Percentiles rank a stretch among this genome's conserved stretches.
Evolutionary conservation across 2,329 filamentous ascomycete genomes (phyloP).

Genomic region (Sporothrix curviconia): DNA sequence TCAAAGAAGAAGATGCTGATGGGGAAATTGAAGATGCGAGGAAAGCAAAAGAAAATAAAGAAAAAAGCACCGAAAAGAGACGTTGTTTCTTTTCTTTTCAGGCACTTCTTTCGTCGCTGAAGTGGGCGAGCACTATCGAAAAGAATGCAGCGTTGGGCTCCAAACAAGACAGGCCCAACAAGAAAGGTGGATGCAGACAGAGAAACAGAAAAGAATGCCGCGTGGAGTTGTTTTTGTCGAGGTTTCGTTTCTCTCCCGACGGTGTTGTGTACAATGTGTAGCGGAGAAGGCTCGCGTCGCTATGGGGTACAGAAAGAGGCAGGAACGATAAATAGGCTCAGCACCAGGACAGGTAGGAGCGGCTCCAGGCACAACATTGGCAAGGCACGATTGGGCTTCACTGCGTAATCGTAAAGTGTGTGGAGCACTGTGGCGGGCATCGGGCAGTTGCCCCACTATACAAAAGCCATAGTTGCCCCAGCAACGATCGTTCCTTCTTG

Average conservation of each 20-base stretch:
- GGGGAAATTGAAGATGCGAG: neutral
- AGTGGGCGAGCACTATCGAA: no score
- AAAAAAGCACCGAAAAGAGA: neutral
- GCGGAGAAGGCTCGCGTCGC: conserved; percentile 13
- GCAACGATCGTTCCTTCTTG: conserved; percentile 20
- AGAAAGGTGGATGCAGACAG: neutral
- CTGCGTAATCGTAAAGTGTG: conserved; percentile 8
- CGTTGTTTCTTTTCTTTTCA: neutral
- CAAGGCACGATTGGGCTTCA: conserved; percentile 12
- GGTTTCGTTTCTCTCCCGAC: neutral
- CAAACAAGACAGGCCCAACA: conserved; percentile 2
- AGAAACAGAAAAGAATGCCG: neutral
- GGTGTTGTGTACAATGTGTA: neutral
- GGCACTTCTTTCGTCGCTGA: neutral
- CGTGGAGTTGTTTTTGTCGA: neutral
- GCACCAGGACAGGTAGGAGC: no score
- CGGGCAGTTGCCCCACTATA: conserved; percentile 15
- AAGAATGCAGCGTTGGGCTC: neutral
- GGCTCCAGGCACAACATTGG: conserved; percentile 1
- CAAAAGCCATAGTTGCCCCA: conserved; percentile 20
- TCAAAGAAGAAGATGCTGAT: neutral
- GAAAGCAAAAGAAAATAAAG: neutral
- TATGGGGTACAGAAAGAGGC: conserved; percentile 13
- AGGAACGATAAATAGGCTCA: neutral
- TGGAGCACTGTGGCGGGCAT: neutral